Base-by-base conservation (phyloP, 768 basidiomycete species). In the Amanita pseudoporphyria region DNA sequence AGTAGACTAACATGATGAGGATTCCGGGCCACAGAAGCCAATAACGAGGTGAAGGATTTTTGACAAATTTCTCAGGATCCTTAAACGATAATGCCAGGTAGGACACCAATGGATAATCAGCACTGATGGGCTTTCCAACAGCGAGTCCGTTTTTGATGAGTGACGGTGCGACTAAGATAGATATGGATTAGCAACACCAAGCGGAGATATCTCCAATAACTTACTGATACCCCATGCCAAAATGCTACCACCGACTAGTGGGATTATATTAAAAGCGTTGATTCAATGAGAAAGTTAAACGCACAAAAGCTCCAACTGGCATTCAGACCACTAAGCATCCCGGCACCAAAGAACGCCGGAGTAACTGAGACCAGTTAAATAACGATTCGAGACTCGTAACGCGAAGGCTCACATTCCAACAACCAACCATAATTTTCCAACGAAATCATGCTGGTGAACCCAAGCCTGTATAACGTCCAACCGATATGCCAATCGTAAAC, bases 1-100 rank as follows among this genome's bases (percentile, higher is more conserved):
- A 76, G 62, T 77, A 80, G 50, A 80, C 55, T 54, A 82, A 65
- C 76, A 82, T 80, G 63, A 80, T 67, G 41, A 80, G 58, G 52
- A 79, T 73, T 60, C 79, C 78, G 31, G 78, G 79, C 79, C 78
- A 80, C 31, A 80, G 62, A 42, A 81, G 66, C 80, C 79, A 80
- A 62, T 79, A 79, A 26, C 77, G 72, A 12, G 77, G 74, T 18
- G 77, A 80, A 1, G 78, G 77, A 0, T 54, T 53, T 19, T 64
- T 62, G 51, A 71, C 53, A 54, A 73, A 76, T 32, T 56, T 48
- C 1, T 62, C 49, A 9, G 72, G 70, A 47, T 79, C 70, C 1
- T 57, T 52, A 61, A 79, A 75, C 2, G 72, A 73, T 60, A 79
- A 63, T 2, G 63, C 66, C 24, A 58, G 49, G 59, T 77, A 75